Evolutionary conservation across 192 early-diverging fungal species (phyloP), one percentile per base, ranked within the genome.

Genomic region (Globomyces pollinis-pini): DNA sequence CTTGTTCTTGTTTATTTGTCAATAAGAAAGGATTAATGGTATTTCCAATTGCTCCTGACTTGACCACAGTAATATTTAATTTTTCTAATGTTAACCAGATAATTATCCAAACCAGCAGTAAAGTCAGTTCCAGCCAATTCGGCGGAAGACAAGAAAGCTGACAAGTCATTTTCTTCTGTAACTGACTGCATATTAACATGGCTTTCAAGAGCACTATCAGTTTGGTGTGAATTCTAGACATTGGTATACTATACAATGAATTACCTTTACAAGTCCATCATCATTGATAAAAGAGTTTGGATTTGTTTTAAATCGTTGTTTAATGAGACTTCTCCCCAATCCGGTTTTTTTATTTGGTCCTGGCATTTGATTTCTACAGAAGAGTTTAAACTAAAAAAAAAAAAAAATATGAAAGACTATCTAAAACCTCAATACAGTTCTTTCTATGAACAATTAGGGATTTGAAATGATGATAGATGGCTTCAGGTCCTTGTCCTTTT

Each of bases 81-180:
- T 61, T 45, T 39, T 65, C 67, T n/a, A n/a, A n/a, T n/a, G n/a
- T n/a, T n/a, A n/a, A n/a, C n/a, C n/a, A n/a, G n/a, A n/a, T n/a
- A n/a, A n/a, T n/a, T n/a, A n/a, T n/a, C n/a, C n/a, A n/a, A n/a
- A n/a, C n/a, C n/a, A 1, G 68, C 68, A 13, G 68, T 50, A 32
- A 70, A 70, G 18, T 65, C 90, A 15, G 91, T 95, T 38, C 90
- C 96, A 12, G 93, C 94, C 41, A 99, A 82, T 62, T 91, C 83
- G 12, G 96, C 96, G 11, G 93, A 93, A 62, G 78, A 86, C 61
- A 99, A 77, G 65, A 99, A 99, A 29, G 90, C 92, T 34, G 98
- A 94, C 11, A 99, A 74, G 75, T 99, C 94, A 47, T 91, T 88
- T 63, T 99, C 91, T 64, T 96, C 87, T 39, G 96, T 99, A 61